phyloP scores from a whole-genome alignment of 495 filamentous ascomycete genomes.

The Cryomyces minteri region DNA sequence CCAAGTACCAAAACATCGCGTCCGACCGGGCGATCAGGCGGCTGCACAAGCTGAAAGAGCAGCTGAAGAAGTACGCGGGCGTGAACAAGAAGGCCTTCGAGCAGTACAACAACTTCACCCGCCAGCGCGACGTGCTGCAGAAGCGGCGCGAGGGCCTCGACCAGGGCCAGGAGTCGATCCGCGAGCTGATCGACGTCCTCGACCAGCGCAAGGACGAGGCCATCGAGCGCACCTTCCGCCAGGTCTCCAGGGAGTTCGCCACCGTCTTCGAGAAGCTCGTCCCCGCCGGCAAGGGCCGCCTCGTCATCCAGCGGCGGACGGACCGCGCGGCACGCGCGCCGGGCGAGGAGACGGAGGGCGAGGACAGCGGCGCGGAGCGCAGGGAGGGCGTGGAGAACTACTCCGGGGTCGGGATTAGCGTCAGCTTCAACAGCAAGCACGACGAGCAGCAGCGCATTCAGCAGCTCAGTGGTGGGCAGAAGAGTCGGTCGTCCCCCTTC shows the following conservation, averaged over 20 bases:
- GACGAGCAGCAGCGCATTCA: constrained; percentile 97
- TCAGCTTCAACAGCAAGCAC: constrained; percentile 95
- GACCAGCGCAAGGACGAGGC: constrained; percentile 91
- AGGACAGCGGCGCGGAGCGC: constrained; percentile 17
- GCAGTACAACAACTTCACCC: constrained; percentile 94
- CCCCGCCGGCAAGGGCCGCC: constrained; percentile 73
- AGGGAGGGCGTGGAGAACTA: constrained; percentile 82
- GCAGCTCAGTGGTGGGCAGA: constrained; percentile 92
- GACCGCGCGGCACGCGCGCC: constrained; percentile 36
- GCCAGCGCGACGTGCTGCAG: constrained; percentile 66
- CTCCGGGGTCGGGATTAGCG: constrained; percentile 91
- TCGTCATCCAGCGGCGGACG: constrained; percentile 83
- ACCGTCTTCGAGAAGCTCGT: constrained; percentile 90
- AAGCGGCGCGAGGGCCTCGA: constrained; percentile 74
- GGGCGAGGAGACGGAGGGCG: constrained; percentile 41
- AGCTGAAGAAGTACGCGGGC: constrained; percentile 86
- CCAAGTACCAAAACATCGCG: constrained; percentile 66
- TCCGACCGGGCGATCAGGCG: constrained; percentile 67
- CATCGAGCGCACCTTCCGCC: constrained; percentile 96
- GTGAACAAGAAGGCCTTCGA: constrained; percentile 99
- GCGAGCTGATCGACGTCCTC: constrained; percentile 76
- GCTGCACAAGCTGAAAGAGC: constrained; percentile 83
- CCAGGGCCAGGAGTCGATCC: constrained; percentile 62
- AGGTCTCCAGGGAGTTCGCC: constrained; percentile 82
- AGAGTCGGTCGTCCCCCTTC: constrained; percentile 42